Evolutionary conservation across 2,329 filamentous ascomycete species (phyloP).

Genomic region (Phialophora verrucosa): DNA sequence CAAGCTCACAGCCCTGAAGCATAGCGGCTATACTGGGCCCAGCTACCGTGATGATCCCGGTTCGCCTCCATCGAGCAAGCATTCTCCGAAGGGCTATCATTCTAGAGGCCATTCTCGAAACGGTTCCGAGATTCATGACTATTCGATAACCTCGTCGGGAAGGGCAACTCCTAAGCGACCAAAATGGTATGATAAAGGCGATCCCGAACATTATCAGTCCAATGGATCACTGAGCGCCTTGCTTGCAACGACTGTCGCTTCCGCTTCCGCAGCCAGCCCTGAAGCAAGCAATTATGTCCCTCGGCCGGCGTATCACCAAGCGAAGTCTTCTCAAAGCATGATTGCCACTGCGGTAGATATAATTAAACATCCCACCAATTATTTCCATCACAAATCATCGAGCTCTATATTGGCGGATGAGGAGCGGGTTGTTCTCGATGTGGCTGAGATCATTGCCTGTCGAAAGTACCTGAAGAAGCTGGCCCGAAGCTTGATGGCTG

Average conservation of each 20-base stretch:
- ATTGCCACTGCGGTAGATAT: slow-evolving; percentile 35
- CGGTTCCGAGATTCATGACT: slow-evolving; percentile 19
- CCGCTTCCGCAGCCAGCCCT: slow-evolving; percentile 25
- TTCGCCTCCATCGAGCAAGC: slow-evolving; percentile 2
- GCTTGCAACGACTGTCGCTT: slow-evolving; percentile 28
- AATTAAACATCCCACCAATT: slow-evolving; percentile 35
- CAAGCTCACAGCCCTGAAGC: slow-evolving; percentile 31
- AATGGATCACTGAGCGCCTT: slow-evolving; percentile 30
- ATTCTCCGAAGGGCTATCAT: slow-evolving; percentile 7
- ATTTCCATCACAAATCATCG: slow-evolving; percentile 27
- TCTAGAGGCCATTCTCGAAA: slow-evolving; percentile 20
- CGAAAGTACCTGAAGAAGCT: slow-evolving; percentile 85
- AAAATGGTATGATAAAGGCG: slow-evolving; percentile 41
- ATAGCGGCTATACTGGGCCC: slow-evolving; percentile 16
- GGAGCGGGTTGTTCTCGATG: slow-evolving; percentile 47
- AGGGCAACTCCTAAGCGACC: slow-evolving; percentile 37
- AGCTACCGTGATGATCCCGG: slow-evolving; percentile 24
- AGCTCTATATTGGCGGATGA: slow-evolving; percentile 24
- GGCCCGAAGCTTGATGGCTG: slow-evolving; percentile 85
- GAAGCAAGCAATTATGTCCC: slow-evolving; percentile 19
- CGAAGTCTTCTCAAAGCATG: slow-evolving; percentile 29
- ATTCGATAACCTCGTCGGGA: slow-evolving; percentile 31
- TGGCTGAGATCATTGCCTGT: slow-evolving; percentile 73
- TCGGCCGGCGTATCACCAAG: slow-evolving; percentile 16
- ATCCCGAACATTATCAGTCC: slow-evolving; percentile 22